Base-by-base conservation (phyloP, 306 rosid species). In the Abrus pulchellus region DNA sequence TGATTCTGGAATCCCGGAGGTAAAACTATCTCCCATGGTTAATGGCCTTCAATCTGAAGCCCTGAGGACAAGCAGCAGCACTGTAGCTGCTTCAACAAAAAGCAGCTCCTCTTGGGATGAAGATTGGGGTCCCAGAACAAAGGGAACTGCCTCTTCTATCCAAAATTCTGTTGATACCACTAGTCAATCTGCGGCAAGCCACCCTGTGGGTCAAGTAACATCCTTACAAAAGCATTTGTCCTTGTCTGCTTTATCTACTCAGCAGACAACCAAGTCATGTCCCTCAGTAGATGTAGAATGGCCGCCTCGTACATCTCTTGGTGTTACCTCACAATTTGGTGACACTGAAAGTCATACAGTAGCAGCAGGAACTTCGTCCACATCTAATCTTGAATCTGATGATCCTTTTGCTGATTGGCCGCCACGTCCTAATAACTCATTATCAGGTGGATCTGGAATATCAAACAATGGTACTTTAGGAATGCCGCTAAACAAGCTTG, bases 341-440 rank as follows among this genome's bases (percentile, higher is more conserved):
- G 92, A 86, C 72, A 29, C 86, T 34, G 96, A 86, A 80, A 93
- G 78, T 81, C 92, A 88, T 41, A 34, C 80, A 68, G 80, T 79
- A 72, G 44, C 85, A 75, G 71, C 70, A 40, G 94, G 88, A 81
- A 30, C 88, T 32, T 88, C 94, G 34, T 79, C 97, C 83, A 75
- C 89, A 76, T 89, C 94, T 49, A 85, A 73, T 85, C 82, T 87
- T 41, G 89, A 89, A 64, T 86, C 86, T 59, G 80, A 76, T 57
- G 99, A 96, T 87, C 98, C 98, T 71, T 96, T 93, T 64, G 94
- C 98, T 12, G 85, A 96, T 80, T 96, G 99, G 99, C 97, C 99
- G 55, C 98, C 97, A 8, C 92, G 87, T 47, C 78, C 97, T 72
- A 86, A 91, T 85, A 93, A 90, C 88, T 84, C 87, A n/a, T 54